Conservation (phyloP, 805 yeast genomes). For the Dipodascus geniculatus region DNA sequence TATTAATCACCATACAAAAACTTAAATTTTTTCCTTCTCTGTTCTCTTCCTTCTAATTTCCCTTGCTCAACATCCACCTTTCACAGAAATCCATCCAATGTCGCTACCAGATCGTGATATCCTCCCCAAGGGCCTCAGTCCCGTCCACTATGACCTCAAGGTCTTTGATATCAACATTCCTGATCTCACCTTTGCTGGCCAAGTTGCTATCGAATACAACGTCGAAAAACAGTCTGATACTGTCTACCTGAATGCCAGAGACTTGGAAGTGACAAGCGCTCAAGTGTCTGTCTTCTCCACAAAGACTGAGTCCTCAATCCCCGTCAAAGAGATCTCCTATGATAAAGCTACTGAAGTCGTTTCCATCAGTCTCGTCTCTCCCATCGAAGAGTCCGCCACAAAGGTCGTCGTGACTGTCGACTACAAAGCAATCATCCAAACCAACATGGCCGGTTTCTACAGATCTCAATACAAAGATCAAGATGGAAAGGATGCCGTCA, state of each 20-base stretch:
- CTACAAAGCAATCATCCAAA: conserved; percentile 55
- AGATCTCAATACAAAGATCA: conserved; percentile 49
- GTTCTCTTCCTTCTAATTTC: too few species aligned
- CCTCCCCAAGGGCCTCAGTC: conserved; percentile 56
- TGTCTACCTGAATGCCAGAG: conserved; percentile 43
- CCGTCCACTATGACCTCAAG: conserved; percentile 60
- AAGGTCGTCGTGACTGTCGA: conserved; percentile 36
- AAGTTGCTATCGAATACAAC: conserved; percentile 32
- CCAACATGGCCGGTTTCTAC: conserved; percentile 77
- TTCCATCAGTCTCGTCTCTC: conserved; percentile 37
- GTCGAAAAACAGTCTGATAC: conserved; percentile 32
- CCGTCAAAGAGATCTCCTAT: conserved; percentile 22
- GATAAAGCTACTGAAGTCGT: conserved; percentile 48
- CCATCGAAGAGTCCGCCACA: conserved; percentile 25
- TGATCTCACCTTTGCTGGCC: conserved; percentile 26
- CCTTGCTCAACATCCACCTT: too few species aligned
- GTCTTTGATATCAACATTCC: conserved; percentile 43
- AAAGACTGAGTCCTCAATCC: conserved; percentile 17
- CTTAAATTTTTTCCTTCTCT: too few species aligned
- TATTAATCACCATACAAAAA: too few species aligned
- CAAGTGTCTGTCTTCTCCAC: conserved; percentile 17
- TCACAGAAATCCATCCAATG: too few species aligned
- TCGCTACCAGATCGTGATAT: conserved; percentile 26
- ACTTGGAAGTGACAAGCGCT: conserved; percentile 38
- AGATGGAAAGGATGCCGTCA: conserved; percentile 49